These are phyloP conservation scores for Ascochyta fabae DNA, from an alignment of 2,329 filamentous ascomycete genomes.

Conservation along the genomic window DNA sequence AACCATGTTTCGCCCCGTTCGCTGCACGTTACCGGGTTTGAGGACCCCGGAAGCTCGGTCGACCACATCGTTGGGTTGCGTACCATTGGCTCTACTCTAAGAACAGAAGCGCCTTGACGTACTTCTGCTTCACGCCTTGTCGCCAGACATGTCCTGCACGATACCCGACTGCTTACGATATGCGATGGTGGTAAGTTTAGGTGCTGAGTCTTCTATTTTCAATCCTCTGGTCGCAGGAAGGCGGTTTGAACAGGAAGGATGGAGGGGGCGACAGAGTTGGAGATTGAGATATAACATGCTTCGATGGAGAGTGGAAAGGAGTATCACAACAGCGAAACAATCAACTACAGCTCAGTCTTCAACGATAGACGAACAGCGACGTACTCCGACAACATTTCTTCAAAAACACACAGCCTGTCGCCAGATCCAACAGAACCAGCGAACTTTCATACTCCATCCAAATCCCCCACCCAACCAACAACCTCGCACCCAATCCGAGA, in stretches of 20 bases:
- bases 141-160: conserved; percentile 27
- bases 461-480: conserved; percentile 13
- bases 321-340: conserved; percentile 12
- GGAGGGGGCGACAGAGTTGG: conserved; percentile 19
- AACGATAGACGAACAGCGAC: conserved; percentile 18
- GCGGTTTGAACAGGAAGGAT: conserved; percentile 14
- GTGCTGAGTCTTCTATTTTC: conserved; percentile 31
- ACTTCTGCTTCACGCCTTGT: conserved; percentile 26
- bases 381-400: conserved; percentile 15
- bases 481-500: conserved; percentile 12
- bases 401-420: conserved; percentile 33
- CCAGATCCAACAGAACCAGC: conserved; percentile 30
- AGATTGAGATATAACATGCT: conserved; percentile 33
- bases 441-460: conserved; percentile 15
- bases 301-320: neutral
- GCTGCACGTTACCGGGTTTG: conserved; percentile 26
- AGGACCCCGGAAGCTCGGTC: conserved; percentile 18
- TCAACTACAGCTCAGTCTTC: conserved; percentile 9
- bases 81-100: neutral
- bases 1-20: conserved; percentile 21
- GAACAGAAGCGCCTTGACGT: conserved; percentile 29
- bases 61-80: conserved; percentile 7
- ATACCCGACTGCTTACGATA: conserved; percentile 37
- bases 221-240: conserved; percentile 24
- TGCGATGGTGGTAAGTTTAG: conserved; percentile 27